Evolutionary conservation across 345 rosid species (phyloP).

Genomic region (Erysimum cheiranthoides): DNA sequence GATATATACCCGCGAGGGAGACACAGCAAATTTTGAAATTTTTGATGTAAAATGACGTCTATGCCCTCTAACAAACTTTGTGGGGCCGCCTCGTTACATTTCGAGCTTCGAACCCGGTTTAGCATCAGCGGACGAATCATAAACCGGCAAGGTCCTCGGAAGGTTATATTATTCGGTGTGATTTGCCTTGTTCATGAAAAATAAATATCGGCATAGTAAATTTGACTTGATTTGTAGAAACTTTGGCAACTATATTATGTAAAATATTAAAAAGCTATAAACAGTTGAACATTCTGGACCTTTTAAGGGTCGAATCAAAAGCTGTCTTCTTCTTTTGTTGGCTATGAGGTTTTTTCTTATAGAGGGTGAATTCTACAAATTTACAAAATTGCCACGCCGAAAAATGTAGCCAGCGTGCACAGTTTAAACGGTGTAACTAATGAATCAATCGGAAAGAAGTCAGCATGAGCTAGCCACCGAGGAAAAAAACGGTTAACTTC

Average conservation of each 20-base stretch:
- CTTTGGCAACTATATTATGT: not conserved
- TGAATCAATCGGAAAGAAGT: constrained; percentile 33
- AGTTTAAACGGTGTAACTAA: constrained; percentile 25
- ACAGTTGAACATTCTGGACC: constrained; percentile 14
- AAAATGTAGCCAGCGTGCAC: constrained; percentile 23
- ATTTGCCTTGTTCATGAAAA: not conserved
- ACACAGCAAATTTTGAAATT: constrained; percentile 30
- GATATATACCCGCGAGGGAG: constrained; percentile 44
- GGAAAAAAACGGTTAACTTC: not conserved
- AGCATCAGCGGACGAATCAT: not conserved
- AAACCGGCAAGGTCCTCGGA: not conserved
- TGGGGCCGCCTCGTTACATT: constrained; percentile 6
- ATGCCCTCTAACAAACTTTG: constrained; percentile 45
- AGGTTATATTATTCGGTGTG: not conserved
- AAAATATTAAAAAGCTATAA: constrained; percentile 1
- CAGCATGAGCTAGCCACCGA: constrained; percentile 28
- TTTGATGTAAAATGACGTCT: constrained; percentile 17
- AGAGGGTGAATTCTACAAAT: constrained; percentile 28
- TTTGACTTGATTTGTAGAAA: not conserved
- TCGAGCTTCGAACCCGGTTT: constrained; percentile 6
- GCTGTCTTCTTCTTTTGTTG: constrained; percentile 7
- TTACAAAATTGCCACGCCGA: constrained; percentile 42
- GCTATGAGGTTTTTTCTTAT: constrained; percentile 23
- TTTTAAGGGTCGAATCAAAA: constrained; percentile 7
- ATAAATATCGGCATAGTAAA: not conserved